These are phyloP conservation scores for Xylariales sp. DNA, from an alignment of 2,329 filamentous ascomycete species.

Conservation along the genomic window DNA sequence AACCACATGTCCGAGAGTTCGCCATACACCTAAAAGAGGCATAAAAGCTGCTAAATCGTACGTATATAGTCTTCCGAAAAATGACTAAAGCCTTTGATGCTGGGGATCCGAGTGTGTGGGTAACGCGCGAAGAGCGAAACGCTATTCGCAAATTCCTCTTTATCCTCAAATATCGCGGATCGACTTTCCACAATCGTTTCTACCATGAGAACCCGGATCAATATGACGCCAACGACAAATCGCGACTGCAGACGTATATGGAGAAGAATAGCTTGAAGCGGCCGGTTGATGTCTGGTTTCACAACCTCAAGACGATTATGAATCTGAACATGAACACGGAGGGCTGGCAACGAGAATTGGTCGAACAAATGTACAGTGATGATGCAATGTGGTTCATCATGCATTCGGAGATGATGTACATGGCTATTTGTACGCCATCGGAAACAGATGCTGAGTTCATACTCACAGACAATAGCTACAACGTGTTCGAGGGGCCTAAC, in stretches of 20 bases:
- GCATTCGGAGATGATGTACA: constrained; percentile 44
- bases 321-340: constrained; percentile 46
- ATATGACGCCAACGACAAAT: constrained; percentile 49
- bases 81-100: constrained; percentile 38
- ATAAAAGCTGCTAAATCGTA: not conserved
- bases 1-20: not conserved
- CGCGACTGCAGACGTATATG: constrained; percentile 44
- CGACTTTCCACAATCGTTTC: constrained; percentile 49
- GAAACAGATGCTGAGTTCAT: constrained; percentile 34
- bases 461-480: constrained; percentile 39
- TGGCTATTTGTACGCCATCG: constrained; percentile 48
- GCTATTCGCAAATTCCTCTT: constrained; percentile 59
- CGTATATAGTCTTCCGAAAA: constrained; percentile 32
- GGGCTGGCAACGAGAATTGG: constrained; percentile 40
- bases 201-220: constrained; percentile 48
- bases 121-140: constrained; percentile 46
- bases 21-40: not conserved
- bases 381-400: constrained; percentile 45
- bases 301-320: constrained; percentile 46
- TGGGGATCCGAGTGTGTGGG: constrained; percentile 26
- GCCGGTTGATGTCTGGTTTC: constrained; percentile 49
- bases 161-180: constrained; percentile 58
- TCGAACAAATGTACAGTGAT: constrained; percentile 41
- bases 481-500: constrained; percentile 47
- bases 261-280: constrained; percentile 37